Conservation (phyloP, 1,139 yeast species). For the Pichia sp. region DNA sequence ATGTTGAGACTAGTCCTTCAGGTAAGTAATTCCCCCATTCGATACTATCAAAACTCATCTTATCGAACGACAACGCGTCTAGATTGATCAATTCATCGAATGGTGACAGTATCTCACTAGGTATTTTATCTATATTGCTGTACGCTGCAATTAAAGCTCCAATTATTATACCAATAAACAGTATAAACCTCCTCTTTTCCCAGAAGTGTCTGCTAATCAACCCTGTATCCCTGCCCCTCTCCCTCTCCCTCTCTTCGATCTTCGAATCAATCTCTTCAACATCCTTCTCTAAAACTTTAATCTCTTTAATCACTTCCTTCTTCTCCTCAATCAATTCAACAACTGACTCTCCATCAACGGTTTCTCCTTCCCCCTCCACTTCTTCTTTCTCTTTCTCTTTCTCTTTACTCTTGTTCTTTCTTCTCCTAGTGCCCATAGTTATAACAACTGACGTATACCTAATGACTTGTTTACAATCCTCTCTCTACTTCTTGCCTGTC, state of each 20-base stretch:
- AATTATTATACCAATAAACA: slow-evolving; percentile 53
- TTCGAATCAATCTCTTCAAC: slow-evolving; percentile 6
- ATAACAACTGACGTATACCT: too few species aligned
- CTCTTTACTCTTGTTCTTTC: neutral
- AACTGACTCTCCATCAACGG: neutral
- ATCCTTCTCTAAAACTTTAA: slow-evolving; percentile 9
- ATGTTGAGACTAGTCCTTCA: slow-evolving; percentile 48
- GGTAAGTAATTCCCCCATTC: slow-evolving; percentile 72
- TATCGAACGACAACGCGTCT: slow-evolving; percentile 33
- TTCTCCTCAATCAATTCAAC: slow-evolving; percentile 7
- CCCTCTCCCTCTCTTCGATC: slow-evolving; percentile 3
- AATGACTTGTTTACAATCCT: too few species aligned
- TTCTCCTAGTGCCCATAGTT: neutral
- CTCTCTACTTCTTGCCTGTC: too few species aligned
- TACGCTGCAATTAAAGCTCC: slow-evolving; percentile 64
- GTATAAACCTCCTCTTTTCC: slow-evolving; percentile 42
- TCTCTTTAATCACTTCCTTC: slow-evolving; percentile 4
- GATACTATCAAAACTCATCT: slow-evolving; percentile 5
- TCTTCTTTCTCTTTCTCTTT: neutral
- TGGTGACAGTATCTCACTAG: slow-evolving; percentile 17
- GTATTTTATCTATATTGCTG: slow-evolving; percentile 36
- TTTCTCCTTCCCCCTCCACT: neutral
- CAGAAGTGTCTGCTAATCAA: slow-evolving; percentile 17
- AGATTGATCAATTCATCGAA: slow-evolving; percentile 49
- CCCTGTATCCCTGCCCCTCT: slow-evolving; percentile 2